phyloP scores from a whole-genome alignment of 345 rosid genomes.

The Brassica juncea region DNA sequence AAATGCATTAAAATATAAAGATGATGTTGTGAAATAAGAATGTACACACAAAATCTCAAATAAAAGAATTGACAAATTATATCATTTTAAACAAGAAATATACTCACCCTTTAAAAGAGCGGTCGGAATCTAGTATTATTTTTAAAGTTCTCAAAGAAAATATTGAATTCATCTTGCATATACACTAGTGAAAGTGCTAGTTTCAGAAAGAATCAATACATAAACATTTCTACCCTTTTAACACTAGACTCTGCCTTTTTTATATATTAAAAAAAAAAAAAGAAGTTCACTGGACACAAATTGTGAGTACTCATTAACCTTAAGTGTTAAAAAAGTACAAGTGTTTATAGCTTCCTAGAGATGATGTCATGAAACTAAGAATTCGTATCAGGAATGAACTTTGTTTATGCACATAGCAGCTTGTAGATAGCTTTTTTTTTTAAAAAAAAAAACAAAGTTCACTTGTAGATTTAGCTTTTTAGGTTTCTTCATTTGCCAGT shows the following conservation, averaged over 20 bases:
- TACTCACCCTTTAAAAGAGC: too few relatives aligned
- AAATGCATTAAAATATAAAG: too few relatives aligned
- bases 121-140: too few relatives aligned
- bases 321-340: background rate
- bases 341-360: background rate
- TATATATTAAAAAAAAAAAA: too few relatives aligned
- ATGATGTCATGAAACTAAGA: background rate
- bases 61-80: too few relatives aligned
- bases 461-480: background rate
- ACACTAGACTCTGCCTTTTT: background rate
- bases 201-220: background rate
- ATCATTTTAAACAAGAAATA: too few relatives aligned
- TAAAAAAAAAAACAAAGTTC: background rate
- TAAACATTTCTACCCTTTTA: background rate
- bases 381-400: background rate
- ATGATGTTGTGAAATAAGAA: too few relatives aligned
- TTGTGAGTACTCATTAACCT: background rate
- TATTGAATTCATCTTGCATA: background rate
- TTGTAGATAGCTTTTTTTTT: background rate
- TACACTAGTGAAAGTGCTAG: background rate
- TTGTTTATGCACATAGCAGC: background rate
- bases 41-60: too few relatives aligned
- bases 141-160: background rate
- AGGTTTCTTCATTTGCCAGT: background rate
- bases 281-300: background rate